Percentiles rank a stretch among this genome's conserved stretches.
Conservation (phyloP, 805 yeast genomes). For the Starmerella roubikii region DNA sequence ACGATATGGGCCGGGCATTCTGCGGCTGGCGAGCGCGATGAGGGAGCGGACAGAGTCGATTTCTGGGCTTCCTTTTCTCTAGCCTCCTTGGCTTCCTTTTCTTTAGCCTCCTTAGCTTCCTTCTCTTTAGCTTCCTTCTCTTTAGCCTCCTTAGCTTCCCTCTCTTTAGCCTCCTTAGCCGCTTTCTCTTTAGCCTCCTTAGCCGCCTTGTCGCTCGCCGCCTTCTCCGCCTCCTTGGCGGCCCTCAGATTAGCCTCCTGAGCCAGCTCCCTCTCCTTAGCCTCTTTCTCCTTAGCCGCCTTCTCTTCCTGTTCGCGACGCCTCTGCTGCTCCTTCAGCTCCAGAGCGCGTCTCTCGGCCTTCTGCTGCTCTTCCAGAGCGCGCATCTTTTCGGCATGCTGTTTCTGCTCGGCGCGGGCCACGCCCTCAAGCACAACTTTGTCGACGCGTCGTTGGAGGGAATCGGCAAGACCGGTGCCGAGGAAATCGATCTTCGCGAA, state of each 20-base stretch:
- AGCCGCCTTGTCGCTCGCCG: slow-evolving; percentile 2
- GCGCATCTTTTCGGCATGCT: slow-evolving; percentile 1
- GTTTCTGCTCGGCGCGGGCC: slow-evolving; percentile 2
- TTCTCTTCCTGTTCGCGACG: neutral
- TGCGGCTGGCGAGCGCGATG: too few relatives aligned
- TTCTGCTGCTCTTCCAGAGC: neutral
- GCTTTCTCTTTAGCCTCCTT: slow-evolving; percentile 6
- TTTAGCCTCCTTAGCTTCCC: neutral
- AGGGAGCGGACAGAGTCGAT: too few relatives aligned
- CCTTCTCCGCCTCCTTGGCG: slow-evolving; percentile 19
- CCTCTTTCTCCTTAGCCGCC: neutral
- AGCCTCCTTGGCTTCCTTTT: too few relatives aligned
- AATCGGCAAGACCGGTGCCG: slow-evolving; percentile 1
- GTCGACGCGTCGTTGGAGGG: slow-evolving; percentile 1
- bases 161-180: neutral
- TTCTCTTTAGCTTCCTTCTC: slow-evolving; percentile 11
- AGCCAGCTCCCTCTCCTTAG: too few relatives aligned
- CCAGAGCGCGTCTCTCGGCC: neutral
- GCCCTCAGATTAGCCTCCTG: neutral
- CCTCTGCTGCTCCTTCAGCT: slow-evolving; percentile 1
- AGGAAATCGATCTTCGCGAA: slow-evolving; percentile 4
- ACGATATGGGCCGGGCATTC: too few relatives aligned
- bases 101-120: too few relatives aligned
- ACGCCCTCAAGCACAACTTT: neutral
- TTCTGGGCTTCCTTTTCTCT: neutral